These are phyloP conservation scores for Cladophialophora psammophila DNA, from an alignment of 2,329 filamentous ascomycete species.

Conservation along the genomic window DNA sequence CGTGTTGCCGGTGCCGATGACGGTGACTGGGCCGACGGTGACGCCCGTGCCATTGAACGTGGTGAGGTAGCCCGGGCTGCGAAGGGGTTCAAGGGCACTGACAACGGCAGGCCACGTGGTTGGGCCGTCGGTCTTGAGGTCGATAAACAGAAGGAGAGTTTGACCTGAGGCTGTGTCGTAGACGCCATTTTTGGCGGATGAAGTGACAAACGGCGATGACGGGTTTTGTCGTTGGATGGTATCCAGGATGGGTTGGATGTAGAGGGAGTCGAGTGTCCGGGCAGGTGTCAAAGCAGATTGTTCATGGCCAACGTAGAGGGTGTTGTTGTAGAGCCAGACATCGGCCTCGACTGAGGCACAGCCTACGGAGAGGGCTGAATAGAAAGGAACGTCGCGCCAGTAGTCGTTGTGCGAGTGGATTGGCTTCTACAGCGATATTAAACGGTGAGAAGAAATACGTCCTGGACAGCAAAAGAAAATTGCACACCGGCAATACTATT, in stretches of 20 bases:
- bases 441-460: background rate
- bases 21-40: conserved; percentile 61
- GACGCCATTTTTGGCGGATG: conserved; percentile 65
- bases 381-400: conserved; percentile 51
- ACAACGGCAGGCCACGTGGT: conserved; percentile 65
- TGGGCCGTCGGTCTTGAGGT: conserved; percentile 66
- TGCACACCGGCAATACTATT: background rate
- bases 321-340: conserved; percentile 53
- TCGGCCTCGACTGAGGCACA: conserved; percentile 57
- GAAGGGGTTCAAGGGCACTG: conserved; percentile 63
- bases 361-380: conserved; percentile 50
- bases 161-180: conserved; percentile 64
- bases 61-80: conserved; percentile 61
- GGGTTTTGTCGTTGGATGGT: conserved; percentile 65
- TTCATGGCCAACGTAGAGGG: conserved; percentile 53
- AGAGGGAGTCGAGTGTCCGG: conserved; percentile 52
- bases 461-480: background rate
- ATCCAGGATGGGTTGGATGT: conserved; percentile 60
- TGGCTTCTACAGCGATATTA: conserved; percentile 32
- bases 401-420: conserved; percentile 56
- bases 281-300: conserved; percentile 46
- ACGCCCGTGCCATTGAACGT: conserved; percentile 58
- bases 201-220: conserved; percentile 56
- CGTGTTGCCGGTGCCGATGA: conserved; percentile 68
- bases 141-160: conserved; percentile 70